phyloP scores from a whole-genome alignment of 495 filamentous ascomycete species.

The Lepidopterella palustris region DNA sequence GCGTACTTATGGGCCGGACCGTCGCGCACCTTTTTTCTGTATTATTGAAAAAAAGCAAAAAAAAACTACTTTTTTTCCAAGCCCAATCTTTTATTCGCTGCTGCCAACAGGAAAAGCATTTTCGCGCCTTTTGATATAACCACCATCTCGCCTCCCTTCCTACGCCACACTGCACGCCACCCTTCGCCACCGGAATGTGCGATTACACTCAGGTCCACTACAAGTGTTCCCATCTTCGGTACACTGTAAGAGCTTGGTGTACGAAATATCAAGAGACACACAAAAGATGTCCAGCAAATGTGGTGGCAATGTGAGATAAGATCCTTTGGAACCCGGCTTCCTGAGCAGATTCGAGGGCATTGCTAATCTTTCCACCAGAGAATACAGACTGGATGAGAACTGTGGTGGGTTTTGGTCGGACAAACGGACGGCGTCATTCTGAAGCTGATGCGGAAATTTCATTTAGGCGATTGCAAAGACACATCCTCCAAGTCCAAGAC shows the following conservation, averaged over 20 bases:
- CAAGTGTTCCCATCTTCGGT: slow-evolving; percentile 45
- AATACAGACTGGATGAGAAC: slow-evolving; percentile 40
- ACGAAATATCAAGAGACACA: slow-evolving; percentile 44
- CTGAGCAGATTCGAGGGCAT: background rate
- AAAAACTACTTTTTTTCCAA: no score
- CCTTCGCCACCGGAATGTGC: slow-evolving; percentile 40
- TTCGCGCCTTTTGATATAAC: background rate
- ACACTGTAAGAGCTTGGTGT: slow-evolving; percentile 50
- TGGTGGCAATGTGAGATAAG: slow-evolving; percentile 42
- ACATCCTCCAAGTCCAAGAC: background rate
- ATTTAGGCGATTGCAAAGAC: slow-evolving; percentile 1
- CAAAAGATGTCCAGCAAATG: slow-evolving; percentile 43
- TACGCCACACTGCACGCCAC: background rate
- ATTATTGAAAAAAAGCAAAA: slow-evolving; percentile 15
- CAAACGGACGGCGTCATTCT: background rate
- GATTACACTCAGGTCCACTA: slow-evolving; percentile 50
- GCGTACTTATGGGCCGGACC: slow-evolving; percentile 14
- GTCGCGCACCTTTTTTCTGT: slow-evolving; percentile 3
- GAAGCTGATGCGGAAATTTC: background rate
- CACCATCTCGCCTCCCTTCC: background rate
- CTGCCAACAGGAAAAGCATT: background rate
- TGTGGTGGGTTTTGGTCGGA: slow-evolving; percentile 33
- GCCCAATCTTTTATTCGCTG: background rate
- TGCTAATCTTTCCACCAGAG: slow-evolving; percentile 26
- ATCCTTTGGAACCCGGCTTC: background rate